Conservation (phyloP, 495 filamentous ascomycete genomes). For the Bombardia bombarda region DNA sequence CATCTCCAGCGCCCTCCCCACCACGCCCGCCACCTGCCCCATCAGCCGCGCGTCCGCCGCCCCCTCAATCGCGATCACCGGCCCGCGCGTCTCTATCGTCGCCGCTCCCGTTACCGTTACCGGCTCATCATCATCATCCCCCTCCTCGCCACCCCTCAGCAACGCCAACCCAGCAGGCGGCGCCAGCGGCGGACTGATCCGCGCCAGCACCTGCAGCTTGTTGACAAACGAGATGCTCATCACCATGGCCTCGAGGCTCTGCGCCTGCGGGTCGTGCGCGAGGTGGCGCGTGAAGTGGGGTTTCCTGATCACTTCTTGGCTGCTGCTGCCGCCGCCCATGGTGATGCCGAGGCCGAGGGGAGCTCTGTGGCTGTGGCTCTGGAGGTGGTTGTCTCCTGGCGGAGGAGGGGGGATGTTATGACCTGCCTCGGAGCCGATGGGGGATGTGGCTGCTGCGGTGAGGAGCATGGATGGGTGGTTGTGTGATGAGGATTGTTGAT, state of each 20-base stretch:
- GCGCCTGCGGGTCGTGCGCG: constrained; percentile 1
- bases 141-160: too few species aligned
- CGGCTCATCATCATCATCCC: too few species aligned
- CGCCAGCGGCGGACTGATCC: constrained; percentile 38
- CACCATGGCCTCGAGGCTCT: constrained; percentile 58
- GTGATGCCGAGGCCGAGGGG: background rate
- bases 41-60: constrained; percentile 49
- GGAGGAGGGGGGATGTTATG: too few species aligned
- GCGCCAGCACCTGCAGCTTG: constrained; percentile 42
- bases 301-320: background rate
- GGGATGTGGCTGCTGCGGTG: background rate
- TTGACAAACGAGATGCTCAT: constrained; percentile 63
- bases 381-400: background rate
- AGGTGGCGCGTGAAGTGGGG: background rate
- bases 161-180: constrained; percentile 18
- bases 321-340: background rate
- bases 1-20: constrained; percentile 51
- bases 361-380: background rate
- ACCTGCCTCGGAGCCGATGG: too few species aligned
- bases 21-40: constrained; percentile 47
- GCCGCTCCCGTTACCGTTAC: constrained; percentile 31
- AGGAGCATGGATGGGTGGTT: background rate
- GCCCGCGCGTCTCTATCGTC: constrained; percentile 49
- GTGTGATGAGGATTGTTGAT: too few species aligned
- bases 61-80: constrained; percentile 79